phyloP scores from a whole-genome alignment of 371 early-diverging fungal genomes.

The Umbelopsis sp. region DNA sequence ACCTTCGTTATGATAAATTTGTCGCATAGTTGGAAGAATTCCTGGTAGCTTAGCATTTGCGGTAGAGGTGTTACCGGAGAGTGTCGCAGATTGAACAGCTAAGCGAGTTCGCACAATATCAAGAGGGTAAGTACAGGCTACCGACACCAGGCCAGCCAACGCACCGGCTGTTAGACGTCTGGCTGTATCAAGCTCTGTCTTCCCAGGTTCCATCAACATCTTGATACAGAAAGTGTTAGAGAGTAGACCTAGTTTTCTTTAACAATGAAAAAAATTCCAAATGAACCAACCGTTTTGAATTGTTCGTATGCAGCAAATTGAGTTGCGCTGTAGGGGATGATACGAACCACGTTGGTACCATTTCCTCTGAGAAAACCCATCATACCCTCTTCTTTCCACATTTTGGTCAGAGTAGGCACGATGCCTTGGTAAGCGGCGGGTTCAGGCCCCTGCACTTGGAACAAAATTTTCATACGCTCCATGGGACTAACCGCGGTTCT shows the following conservation, averaged over 20 bases:
- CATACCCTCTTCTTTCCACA: slow-evolving; percentile 89
- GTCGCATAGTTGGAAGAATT: slow-evolving; percentile 64
- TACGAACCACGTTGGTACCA: slow-evolving; percentile 91
- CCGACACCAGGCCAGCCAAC: slow-evolving; percentile 82
- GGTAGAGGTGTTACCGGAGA: slow-evolving; percentile 25
- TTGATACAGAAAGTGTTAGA: slow-evolving; percentile 12
- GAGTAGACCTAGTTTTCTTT: too few relatives aligned
- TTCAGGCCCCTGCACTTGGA: slow-evolving; percentile 84
- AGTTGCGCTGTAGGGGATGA: slow-evolving; percentile 88
- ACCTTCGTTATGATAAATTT: slow-evolving; percentile 78
- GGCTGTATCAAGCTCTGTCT: slow-evolving; percentile 73
- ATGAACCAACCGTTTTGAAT: slow-evolving; percentile 54
- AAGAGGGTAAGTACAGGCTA: slow-evolving; percentile 85
- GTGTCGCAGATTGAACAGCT: slow-evolving; percentile 71
- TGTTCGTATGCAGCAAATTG: slow-evolving; percentile 92
- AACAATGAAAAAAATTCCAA: too few relatives aligned
- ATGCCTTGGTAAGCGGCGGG: slow-evolving; percentile 73
- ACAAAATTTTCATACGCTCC: slow-evolving; percentile 91
- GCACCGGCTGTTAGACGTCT: slow-evolving; percentile 81
- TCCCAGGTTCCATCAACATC: slow-evolving; percentile 68
- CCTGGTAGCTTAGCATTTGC: slow-evolving; percentile 60
- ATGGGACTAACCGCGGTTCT: slow-evolving; percentile 92
- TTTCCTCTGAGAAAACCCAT: slow-evolving; percentile 90
- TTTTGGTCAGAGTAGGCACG: slow-evolving; percentile 72
- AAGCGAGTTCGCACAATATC: slow-evolving; percentile 89